Conservation (phyloP, 2,329 filamentous ascomycete species). For the Graphium sp. region DNA sequence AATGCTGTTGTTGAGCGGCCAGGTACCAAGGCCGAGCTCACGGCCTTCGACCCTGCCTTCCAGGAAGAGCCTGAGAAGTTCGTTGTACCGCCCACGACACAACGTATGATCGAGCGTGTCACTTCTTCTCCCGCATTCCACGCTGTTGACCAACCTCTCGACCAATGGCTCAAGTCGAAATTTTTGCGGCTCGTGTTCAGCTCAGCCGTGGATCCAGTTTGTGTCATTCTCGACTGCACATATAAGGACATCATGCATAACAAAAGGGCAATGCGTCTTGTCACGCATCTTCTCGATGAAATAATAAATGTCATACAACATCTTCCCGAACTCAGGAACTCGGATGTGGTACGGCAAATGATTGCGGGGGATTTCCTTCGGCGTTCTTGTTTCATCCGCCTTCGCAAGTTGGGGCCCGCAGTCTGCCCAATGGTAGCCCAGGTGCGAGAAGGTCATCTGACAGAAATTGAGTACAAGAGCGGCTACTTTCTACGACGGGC, state of each 20-base stretch:
- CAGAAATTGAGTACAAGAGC: slow-evolving; percentile 74
- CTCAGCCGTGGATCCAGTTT: slow-evolving; percentile 65
- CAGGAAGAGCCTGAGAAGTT: no score
- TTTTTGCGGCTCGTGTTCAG: slow-evolving; percentile 65
- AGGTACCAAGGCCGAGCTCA: no score
- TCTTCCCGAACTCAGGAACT: slow-evolving; percentile 55
- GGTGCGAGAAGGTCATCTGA: slow-evolving; percentile 40
- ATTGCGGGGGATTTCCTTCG: slow-evolving; percentile 45
- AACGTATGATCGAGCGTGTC: no score
- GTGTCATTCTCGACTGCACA: slow-evolving; percentile 58
- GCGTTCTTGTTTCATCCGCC: slow-evolving; percentile 37
- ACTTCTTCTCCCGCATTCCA: slow-evolving; percentile 34
- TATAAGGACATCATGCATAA: slow-evolving; percentile 60
- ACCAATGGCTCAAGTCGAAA: slow-evolving; percentile 52
- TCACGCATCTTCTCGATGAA: slow-evolving; percentile 58
- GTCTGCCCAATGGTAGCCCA: slow-evolving; percentile 51
- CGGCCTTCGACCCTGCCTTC: no score
- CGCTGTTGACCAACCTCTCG: no score
- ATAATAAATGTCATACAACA: slow-evolving; percentile 52
- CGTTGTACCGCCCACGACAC: no score
- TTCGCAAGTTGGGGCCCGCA: slow-evolving; percentile 36
- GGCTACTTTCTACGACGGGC: slow-evolving; percentile 71
- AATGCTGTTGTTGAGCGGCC: no score
- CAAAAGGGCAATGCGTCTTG: slow-evolving; percentile 43
- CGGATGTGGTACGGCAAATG: slow-evolving; percentile 35